A percentile compares a stretch with the other conserved stretches of the same genome.
These are phyloP conservation scores for Hypsizygus ulmarius DNA, from an alignment of 1,284 basidiomycete genomes.

Conservation along the genomic window DNA sequence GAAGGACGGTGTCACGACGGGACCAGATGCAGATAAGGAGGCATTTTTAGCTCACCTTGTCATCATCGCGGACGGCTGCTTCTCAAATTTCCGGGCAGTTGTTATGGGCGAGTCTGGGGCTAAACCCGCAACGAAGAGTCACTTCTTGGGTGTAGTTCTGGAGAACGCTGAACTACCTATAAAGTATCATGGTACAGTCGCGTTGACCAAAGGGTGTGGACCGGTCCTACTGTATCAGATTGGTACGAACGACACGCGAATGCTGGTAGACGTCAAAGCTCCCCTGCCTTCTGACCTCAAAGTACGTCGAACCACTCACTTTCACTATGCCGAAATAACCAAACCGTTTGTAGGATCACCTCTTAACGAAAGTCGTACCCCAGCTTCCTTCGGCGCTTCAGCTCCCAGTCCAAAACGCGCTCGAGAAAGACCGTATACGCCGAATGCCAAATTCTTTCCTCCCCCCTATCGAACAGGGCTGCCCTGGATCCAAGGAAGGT, in stretches of 20 bases:
- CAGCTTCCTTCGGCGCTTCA: constrained; percentile 76
- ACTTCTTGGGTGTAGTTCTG: constrained; percentile 83
- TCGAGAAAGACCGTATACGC: constrained; percentile 73
- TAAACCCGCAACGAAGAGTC: constrained; percentile 61
- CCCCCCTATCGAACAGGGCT: constrained; percentile 81
- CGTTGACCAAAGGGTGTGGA: constrained; percentile 68
- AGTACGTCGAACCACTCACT: constrained; percentile 38
- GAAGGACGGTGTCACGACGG: constrained; percentile 23
- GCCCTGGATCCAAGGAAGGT: constrained; percentile 57
- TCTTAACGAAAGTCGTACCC: constrained; percentile 72
- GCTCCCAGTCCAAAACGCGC: constrained; percentile 55
- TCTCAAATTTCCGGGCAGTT: constrained; percentile 73
- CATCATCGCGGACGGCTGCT: constrained; percentile 92
- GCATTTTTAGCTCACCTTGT: constrained; percentile 74
- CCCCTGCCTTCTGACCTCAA: constrained; percentile 85
- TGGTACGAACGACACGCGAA: constrained; percentile 63
- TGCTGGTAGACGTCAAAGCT: constrained; percentile 89
- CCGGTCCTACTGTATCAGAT: constrained; percentile 94
- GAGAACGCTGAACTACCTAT: constrained; percentile 77
- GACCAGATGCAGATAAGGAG: constrained; percentile 40
- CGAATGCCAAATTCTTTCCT: constrained; percentile 98
- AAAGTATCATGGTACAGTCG: constrained; percentile 86
- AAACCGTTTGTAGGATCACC: constrained; percentile 50
- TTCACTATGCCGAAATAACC: background rate
- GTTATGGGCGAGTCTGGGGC: constrained; percentile 50